Conservation (phyloP, 176 grass and related monocot genomes). For the Urochloa ruziziensis region DNA sequence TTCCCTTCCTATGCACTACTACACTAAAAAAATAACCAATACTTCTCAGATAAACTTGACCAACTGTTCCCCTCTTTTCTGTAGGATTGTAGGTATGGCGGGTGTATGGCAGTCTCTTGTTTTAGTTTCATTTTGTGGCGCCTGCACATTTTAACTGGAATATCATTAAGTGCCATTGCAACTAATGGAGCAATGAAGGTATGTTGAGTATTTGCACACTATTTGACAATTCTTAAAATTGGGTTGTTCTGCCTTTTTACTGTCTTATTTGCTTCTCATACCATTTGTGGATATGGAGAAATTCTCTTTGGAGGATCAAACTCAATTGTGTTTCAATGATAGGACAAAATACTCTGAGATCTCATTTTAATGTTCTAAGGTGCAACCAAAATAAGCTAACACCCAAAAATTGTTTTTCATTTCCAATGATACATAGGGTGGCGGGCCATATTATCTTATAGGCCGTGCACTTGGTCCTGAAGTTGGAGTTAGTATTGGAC, state of each 20-base stretch:
- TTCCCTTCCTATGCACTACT: not conserved
- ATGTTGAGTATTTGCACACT: not conserved
- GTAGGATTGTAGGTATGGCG: conserved; percentile 98
- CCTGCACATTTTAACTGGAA: conserved; percentile 91
- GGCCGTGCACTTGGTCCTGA: conserved; percentile 95
- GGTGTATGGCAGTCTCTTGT: conserved; percentile 81
- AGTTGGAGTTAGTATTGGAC: conserved; percentile 99
- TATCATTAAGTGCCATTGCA: conserved; percentile 98
- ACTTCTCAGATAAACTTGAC: not conserved
- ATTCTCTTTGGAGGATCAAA: not conserved
- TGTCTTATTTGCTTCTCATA: conserved; percentile 8
- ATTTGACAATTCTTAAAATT: conserved; percentile 14
- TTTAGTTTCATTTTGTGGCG: conserved; percentile 82
- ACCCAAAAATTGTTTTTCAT: not conserved
- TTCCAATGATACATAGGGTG: conserved; percentile 65
- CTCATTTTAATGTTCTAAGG: not conserved
- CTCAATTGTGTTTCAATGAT: conserved; percentile 1
- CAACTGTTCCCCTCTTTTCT: conserved; percentile 36
- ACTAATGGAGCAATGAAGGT: conserved; percentile 99
- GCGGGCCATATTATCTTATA: conserved; percentile 99
- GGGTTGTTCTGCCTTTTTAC: not conserved
- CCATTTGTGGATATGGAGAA: not conserved
- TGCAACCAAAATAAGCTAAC: conserved; percentile 12
- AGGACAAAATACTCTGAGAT: conserved; percentile 3
- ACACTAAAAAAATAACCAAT: conserved; percentile 5